phyloP scores from a whole-genome alignment of 2,329 filamentous ascomycete genomes.

The Colletotrichum siamense region DNA sequence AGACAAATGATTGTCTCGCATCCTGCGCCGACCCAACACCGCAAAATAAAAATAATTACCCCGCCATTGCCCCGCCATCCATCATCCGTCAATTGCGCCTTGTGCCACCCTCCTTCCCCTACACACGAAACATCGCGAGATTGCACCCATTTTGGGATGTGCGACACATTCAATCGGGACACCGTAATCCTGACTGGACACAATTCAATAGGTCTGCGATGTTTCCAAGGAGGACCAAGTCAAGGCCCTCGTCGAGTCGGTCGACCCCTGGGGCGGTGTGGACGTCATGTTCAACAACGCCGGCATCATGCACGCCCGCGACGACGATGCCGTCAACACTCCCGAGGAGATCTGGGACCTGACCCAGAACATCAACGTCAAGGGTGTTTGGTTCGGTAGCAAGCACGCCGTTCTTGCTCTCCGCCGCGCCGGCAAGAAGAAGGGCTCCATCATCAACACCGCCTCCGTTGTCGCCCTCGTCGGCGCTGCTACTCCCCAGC shows the following conservation, averaged over 20 bases:
- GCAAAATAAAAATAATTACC: background rate
- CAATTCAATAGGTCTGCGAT: constrained; percentile 55
- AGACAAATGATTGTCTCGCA: background rate
- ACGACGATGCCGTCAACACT: constrained; percentile 81
- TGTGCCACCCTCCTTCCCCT: background rate
- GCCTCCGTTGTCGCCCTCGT: constrained; percentile 88
- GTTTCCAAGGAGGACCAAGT: constrained; percentile 87
- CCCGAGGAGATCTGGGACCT: constrained; percentile 93
- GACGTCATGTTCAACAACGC: constrained; percentile 98
- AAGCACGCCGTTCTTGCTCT: constrained; percentile 89
- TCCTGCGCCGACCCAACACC: background rate
- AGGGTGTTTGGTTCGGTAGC: constrained; percentile 96
- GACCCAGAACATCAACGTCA: constrained; percentile 94
- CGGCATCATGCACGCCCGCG: constrained; percentile 90
- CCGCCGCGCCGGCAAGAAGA: constrained; percentile 79
- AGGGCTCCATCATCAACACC: constrained; percentile 88
- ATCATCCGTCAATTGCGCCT: background rate
- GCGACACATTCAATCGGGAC: background rate
- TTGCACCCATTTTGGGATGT: background rate
- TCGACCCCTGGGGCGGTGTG: constrained; percentile 85
- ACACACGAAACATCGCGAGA: background rate
- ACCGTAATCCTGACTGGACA: background rate
- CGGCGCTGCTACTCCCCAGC: constrained; percentile 84
- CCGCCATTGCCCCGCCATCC: constrained; percentile 15
- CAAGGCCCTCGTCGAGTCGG: constrained; percentile 72